Conservation (phyloP, 306 rosid genomes). For the Cucurbita maxima region DNA sequence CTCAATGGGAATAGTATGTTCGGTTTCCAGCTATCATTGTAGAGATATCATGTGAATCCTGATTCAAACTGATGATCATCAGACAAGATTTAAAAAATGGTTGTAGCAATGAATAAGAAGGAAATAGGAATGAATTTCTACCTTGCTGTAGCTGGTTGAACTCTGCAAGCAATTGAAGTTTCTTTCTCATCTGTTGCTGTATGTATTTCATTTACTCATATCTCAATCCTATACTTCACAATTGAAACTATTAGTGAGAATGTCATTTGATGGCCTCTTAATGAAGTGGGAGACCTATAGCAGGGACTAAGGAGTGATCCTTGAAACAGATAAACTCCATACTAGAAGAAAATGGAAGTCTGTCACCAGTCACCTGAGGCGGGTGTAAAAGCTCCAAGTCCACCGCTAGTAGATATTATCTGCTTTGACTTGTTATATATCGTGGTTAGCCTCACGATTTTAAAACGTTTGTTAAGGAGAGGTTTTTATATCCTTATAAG, state of each 20-base stretch:
- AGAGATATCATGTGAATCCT: neutral
- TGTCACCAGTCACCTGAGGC: too few species aligned
- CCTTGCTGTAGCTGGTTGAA: neutral
- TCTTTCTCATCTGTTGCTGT: neutral
- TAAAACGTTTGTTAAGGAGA: too few species aligned
- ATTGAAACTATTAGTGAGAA: neutral
- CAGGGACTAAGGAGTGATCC: neutral
- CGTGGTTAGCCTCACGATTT: too few species aligned
- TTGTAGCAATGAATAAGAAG: neutral
- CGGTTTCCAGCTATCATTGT: neutral
- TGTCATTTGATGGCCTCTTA: neutral
- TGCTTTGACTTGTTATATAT: too few species aligned
- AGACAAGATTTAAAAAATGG: neutral
- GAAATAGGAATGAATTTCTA: neutral
- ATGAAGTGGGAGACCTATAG: neutral
- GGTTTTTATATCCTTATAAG: too few species aligned
- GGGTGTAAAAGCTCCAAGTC: too few species aligned
- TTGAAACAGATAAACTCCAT: neutral
- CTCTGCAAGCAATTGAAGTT: neutral
- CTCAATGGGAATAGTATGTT: neutral
- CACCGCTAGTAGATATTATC: too few species aligned
- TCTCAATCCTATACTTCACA: neutral
- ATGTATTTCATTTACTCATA: neutral
- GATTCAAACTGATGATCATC: neutral
- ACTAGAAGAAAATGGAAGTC: neutral